A percentile compares a stretch with the other conserved stretches of the same genome.
Evolutionary conservation across 768 basidiomycete genomes (phyloP).

Genomic region (Mycena maculata): DNA sequence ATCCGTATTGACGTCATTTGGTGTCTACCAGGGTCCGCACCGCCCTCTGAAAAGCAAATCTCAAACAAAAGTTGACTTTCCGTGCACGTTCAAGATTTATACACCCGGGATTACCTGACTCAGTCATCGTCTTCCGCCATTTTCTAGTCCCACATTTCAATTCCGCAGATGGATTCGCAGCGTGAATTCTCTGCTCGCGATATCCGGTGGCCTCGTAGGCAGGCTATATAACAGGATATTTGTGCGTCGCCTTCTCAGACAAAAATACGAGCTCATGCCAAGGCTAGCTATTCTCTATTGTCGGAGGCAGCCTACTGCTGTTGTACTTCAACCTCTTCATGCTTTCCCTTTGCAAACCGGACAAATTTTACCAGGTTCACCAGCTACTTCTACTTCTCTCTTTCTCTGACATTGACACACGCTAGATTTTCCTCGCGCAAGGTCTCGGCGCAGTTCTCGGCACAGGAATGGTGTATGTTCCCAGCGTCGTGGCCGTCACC

Average conservation of each 20-base stretch:
- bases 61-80: too few species aligned
- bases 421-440: not conserved
- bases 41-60: too few species aligned
- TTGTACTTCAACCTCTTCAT: not conserved
- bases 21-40: conserved; percentile 12
- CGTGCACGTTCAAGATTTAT: conserved; percentile 1
- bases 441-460: not conserved
- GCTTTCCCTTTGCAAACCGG: not conserved
- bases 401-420: too few species aligned
- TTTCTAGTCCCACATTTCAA: not conserved
- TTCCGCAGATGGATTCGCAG: conserved; percentile 41
- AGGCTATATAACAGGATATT: conserved; percentile 60
- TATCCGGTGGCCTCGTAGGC: conserved; percentile 52
- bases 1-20: not conserved
- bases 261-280: not conserved
- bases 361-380: not conserved
- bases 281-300: not conserved
- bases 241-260: conserved; percentile 41
- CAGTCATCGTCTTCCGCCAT: conserved; percentile 4
- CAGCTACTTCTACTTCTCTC: too few species aligned
- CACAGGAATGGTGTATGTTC: not conserved
- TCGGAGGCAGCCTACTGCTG: not conserved
- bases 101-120: conserved; percentile 15
- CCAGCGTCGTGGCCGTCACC: not conserved
- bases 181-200: conserved; percentile 48